Percentiles rank a stretch among this genome's conserved stretches.
Conservation (phyloP, 768 basidiomycete species). For the Xanthoconium stramineum region DNA sequence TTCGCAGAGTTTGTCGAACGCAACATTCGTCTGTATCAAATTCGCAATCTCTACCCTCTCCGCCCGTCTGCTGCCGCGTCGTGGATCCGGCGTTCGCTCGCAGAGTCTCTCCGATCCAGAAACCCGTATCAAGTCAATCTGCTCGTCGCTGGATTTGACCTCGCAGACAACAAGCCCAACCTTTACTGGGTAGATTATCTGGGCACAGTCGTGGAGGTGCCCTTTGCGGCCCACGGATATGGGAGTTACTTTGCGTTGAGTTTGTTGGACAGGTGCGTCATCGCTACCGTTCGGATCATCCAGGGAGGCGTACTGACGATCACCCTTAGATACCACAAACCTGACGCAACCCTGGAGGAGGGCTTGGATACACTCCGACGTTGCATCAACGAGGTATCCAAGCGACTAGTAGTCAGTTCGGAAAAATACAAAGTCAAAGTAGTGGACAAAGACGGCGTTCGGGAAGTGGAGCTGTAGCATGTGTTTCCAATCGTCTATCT, state of each 20-base stretch:
- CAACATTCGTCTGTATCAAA: constrained; percentile 94
- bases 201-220: constrained; percentile 84
- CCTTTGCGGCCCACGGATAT: constrained; percentile 94
- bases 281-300: neutral
- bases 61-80: constrained; percentile 89
- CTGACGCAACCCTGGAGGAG: constrained; percentile 79
- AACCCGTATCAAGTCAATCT: constrained; percentile 90
- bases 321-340: constrained; percentile 77
- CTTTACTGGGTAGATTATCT: constrained; percentile 97
- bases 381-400: constrained; percentile 86
- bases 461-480: constrained; percentile 68
- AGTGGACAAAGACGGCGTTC: constrained; percentile 87
- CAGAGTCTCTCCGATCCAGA: constrained; percentile 84
- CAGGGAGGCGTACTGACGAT: neutral
- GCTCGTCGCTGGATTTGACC: constrained; percentile 90
- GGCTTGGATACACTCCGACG: constrained; percentile 80
- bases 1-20: constrained; percentile 96
- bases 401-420: constrained; percentile 75
- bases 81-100: constrained; percentile 91
- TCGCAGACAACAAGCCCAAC: constrained; percentile 63
- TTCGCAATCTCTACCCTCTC: constrained; percentile 87
- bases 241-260: constrained; percentile 89
- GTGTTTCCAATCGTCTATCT: neutral
- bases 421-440: constrained; percentile 86
- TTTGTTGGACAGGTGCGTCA: constrained; percentile 79